phyloP scores from a whole-genome alignment of 257 asterid genomes.

The Capsicum baccatum region DNA sequence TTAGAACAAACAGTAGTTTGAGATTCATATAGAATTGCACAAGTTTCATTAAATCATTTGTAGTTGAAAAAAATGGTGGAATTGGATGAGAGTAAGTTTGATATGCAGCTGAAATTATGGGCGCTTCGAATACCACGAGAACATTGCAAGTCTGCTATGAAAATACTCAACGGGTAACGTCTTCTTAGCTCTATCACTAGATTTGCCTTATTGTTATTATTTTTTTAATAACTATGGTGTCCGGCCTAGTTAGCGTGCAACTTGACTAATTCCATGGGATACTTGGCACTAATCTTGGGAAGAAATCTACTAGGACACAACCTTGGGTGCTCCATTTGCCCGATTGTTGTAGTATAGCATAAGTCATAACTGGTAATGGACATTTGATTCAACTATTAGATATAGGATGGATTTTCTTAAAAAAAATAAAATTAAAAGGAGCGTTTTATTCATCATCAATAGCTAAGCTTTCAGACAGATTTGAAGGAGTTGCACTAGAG shows the following conservation, averaged over 20 bases:
- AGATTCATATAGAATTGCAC: background rate
- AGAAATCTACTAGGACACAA: too few species aligned
- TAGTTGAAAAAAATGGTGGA: constrained; percentile 19
- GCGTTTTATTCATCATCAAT: background rate
- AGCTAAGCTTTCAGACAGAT: background rate
- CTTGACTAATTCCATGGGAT: too few species aligned
- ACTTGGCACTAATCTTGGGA: too few species aligned
- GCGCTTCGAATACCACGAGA: constrained; percentile 82
- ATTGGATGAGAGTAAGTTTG: constrained; percentile 68
- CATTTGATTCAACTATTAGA: too few species aligned
- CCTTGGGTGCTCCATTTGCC: too few species aligned
- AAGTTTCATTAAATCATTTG: background rate
- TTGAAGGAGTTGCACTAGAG: background rate
- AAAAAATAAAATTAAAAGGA: too few species aligned
- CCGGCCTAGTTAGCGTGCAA: too few species aligned
- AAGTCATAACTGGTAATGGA: too few species aligned
- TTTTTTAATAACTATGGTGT: too few species aligned
- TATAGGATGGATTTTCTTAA: too few species aligned
- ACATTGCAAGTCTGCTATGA: constrained; percentile 79
- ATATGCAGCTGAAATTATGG: constrained; percentile 62
- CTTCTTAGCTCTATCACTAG: background rate
- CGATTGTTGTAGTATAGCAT: too few species aligned
- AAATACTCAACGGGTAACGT: constrained; percentile 73
- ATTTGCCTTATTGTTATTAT: too few species aligned
- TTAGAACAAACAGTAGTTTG: background rate